Conservation (phyloP, 805 yeast genomes). For the Lipomyces sp. region DNA sequence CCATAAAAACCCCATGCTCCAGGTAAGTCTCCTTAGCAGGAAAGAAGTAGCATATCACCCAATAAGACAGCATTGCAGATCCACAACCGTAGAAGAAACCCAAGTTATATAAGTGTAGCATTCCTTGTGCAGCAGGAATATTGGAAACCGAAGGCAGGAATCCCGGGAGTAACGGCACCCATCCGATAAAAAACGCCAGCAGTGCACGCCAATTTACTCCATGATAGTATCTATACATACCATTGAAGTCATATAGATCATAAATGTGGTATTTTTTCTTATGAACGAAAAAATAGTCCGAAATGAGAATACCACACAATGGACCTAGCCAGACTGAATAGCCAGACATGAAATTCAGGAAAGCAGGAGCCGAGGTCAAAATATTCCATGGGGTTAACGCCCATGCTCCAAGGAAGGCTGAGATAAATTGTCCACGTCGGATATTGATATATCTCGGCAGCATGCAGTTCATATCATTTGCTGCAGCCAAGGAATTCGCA, state of each 20-base stretch:
- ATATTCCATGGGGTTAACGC: conserved; percentile 44
- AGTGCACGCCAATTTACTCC: conserved; percentile 48
- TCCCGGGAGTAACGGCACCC: conserved; percentile 31
- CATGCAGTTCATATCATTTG: conserved; percentile 44
- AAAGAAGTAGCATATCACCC: conserved; percentile 7
- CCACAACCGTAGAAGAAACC: conserved; percentile 28
- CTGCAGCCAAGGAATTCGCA: conserved; percentile 42
- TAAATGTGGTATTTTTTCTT: conserved; percentile 11
- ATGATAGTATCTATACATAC: conserved; percentile 41
- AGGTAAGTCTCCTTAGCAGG: conserved; percentile 23
- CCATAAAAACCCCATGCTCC: too few relatives aligned
- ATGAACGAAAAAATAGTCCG: conserved; percentile 43
- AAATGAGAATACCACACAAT: conserved; percentile 40
- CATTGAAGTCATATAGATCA: conserved; percentile 30
- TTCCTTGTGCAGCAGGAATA: conserved; percentile 3
- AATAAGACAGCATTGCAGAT: conserved; percentile 20
- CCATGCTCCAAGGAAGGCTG: conserved; percentile 38
- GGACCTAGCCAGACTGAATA: conserved; percentile 45
- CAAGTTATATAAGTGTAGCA: conserved; percentile 27
- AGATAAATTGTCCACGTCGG: conserved; percentile 46
- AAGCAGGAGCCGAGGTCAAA: conserved; percentile 39
- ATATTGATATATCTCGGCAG: conserved; percentile 47
- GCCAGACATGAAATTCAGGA: conserved; percentile 39
- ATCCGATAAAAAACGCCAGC: conserved; percentile 35
- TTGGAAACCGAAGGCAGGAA: conserved; percentile 27